Conservation (phyloP, 495 filamentous ascomycete genomes). For the Annulohypoxylon moriforme region DNA sequence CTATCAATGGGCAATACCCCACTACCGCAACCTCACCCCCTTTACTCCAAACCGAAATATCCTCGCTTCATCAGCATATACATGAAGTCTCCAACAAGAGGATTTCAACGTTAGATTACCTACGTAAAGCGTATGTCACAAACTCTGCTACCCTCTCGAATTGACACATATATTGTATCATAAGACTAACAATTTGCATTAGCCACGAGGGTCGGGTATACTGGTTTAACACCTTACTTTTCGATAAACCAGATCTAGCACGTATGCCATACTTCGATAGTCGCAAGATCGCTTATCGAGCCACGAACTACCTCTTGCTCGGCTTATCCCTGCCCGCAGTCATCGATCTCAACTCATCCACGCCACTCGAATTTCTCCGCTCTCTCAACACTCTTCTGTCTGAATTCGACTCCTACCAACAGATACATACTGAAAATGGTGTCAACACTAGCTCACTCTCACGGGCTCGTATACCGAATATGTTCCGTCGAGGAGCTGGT, state of each 20-base stretch:
- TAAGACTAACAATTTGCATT: constrained; percentile 37
- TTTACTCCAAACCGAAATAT: constrained; percentile 53
- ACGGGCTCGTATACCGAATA: constrained; percentile 81
- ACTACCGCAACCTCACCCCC: constrained; percentile 47
- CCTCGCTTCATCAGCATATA: constrained; percentile 77
- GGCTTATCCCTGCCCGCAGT: constrained; percentile 90
- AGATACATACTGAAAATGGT: constrained; percentile 82
- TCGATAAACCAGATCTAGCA: constrained; percentile 81
- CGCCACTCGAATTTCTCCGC: constrained; percentile 83
- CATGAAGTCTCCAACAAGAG: constrained; percentile 90
- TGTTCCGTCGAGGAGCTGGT: constrained; percentile 82
- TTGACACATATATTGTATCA: neutral
- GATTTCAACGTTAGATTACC: constrained; percentile 94
- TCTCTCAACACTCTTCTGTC: constrained; percentile 85
- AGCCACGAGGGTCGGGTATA: constrained; percentile 94
- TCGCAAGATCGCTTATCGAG: constrained; percentile 82
- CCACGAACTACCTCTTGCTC: constrained; percentile 92
- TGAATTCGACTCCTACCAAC: constrained; percentile 94
- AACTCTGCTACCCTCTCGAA: neutral
- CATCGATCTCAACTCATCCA: constrained; percentile 83
- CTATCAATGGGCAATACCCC: constrained; percentile 44
- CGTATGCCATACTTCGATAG: constrained; percentile 87
- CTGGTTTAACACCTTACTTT: constrained; percentile 97
- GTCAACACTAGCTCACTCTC: constrained; percentile 75
- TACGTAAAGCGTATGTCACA: constrained; percentile 83